These are phyloP conservation scores for Cryptococcus neoformans DNA, from an alignment of 1,284 basidiomycete species.

Conservation along the genomic window DNA sequence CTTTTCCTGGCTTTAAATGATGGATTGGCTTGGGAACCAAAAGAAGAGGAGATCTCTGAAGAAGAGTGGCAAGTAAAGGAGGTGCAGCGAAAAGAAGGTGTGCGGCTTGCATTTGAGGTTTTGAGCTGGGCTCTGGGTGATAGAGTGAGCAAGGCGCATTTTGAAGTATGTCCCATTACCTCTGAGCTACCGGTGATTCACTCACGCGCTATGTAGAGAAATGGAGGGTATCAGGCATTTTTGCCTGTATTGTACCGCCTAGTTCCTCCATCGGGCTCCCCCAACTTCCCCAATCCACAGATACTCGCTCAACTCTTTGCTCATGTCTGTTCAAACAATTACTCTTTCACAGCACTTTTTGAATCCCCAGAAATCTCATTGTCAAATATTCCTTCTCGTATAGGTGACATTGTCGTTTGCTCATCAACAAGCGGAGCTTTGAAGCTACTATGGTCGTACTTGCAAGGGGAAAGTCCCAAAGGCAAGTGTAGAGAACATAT, in stretches of 20 bases:
- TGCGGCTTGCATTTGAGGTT: conserved; percentile 35
- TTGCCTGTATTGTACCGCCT: conserved; percentile 17
- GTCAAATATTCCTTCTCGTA: background rate
- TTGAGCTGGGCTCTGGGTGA: conserved; percentile 37
- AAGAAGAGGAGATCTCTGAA: conserved; percentile 3
- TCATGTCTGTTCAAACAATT: conserved; percentile 42
- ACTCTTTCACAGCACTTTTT: conserved; percentile 33
- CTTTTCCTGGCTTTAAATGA: conserved; percentile 20
- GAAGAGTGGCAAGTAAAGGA: conserved; percentile 40
- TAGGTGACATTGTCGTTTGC: conserved; percentile 29
- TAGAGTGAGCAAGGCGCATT: conserved; percentile 22
- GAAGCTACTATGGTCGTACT: conserved; percentile 35
- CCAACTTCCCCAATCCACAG: conserved; percentile 16
- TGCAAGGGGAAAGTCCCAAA: conserved; percentile 23
- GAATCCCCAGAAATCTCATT: conserved; percentile 2
- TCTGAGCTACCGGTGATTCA: background rate
- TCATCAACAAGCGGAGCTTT: conserved; percentile 23
- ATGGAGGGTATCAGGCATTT: conserved; percentile 30
- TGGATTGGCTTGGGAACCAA: conserved; percentile 22
- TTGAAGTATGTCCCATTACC: conserved; percentile 25
- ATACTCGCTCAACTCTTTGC: conserved; percentile 37
- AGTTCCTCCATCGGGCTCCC: conserved; percentile 2
- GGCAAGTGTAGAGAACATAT: conserved; percentile 19
- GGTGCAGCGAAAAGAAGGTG: conserved; percentile 41
- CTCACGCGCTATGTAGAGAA: conserved; percentile 16